These are phyloP conservation scores for Bodo saltans DNA, from an alignment of 78 protist species.

Conservation along the genomic window DNA sequence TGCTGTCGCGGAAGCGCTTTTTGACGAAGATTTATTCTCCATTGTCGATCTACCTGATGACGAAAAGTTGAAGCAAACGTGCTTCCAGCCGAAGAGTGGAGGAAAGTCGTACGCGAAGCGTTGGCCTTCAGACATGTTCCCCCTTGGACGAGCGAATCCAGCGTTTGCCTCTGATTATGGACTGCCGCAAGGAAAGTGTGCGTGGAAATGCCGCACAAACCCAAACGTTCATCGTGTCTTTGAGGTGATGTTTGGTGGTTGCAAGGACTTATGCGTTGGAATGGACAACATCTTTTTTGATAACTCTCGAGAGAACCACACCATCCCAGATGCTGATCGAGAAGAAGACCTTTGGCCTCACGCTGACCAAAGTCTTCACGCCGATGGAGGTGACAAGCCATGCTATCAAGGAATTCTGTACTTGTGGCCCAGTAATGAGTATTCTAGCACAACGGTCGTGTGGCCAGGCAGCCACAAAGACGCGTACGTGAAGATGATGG, in stretches of 20 bases:
- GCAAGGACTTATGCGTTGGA: constrained; percentile 6
- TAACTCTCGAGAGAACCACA: background rate
- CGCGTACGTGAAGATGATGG: background rate
- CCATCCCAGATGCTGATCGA: background rate
- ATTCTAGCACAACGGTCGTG: constrained; percentile 11
- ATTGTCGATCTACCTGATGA: no score
- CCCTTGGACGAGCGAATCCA: background rate
- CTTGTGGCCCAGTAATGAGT: background rate
- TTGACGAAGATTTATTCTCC: no score
- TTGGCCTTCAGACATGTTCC: background rate
- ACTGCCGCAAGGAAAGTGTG: background rate
- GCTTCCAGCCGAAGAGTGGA: background rate
- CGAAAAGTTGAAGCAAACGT: background rate
- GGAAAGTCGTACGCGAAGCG: background rate
- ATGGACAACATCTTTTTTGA: constrained; percentile 10
- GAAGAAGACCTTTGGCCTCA: constrained; percentile 10
- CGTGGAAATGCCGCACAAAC: background rate
- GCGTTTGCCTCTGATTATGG: constrained; percentile 6
- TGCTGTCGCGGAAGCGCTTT: background rate
- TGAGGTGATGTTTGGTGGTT: background rate
- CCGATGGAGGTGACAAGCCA: background rate
- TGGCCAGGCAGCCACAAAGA: constrained; percentile 11
- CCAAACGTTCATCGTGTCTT: constrained; percentile 5
- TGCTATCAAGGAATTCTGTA: constrained; percentile 14
- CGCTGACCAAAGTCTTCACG: background rate